phyloP scores from a whole-genome alignment of 495 filamentous ascomycete species.

The Podospora pseudopauciseta region DNA sequence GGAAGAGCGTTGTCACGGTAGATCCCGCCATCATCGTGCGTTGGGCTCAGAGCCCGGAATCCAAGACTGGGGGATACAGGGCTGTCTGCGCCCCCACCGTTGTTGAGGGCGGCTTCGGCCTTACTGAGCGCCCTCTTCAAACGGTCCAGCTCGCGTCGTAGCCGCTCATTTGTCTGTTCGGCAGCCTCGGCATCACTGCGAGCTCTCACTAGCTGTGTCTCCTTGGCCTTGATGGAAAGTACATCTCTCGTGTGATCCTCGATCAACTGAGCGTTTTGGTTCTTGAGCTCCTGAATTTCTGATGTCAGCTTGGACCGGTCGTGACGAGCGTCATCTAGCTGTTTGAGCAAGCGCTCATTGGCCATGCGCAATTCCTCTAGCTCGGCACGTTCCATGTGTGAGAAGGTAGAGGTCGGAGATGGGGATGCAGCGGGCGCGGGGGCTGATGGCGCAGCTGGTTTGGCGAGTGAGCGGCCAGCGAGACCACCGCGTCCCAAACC shows the following conservation, averaged over 20 bases:
- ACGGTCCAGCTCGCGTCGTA: constrained; percentile 85
- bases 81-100: constrained; percentile 38
- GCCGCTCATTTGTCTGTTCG: constrained; percentile 74
- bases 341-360: constrained; percentile 68
- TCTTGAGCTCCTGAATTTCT: constrained; percentile 82
- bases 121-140: constrained; percentile 71
- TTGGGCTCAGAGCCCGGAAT: constrained; percentile 40
- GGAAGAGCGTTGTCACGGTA: constrained; percentile 52
- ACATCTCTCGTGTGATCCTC: constrained; percentile 97
- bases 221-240: constrained; percentile 94
- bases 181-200: constrained; percentile 85
- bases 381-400: constrained; percentile 77
- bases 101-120: constrained; percentile 47
- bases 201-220: constrained; percentile 91
- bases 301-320: constrained; percentile 71
- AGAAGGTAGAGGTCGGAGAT: constrained; percentile 54
- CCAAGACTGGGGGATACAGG: constrained; percentile 35
- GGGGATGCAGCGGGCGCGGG: constrained; percentile 43
- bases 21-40: constrained; percentile 48
- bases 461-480: constrained; percentile 81
- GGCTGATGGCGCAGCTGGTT: constrained; percentile 52
- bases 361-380: constrained; percentile 82
- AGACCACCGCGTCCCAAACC: constrained; percentile 74
- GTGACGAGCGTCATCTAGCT: constrained; percentile 69
- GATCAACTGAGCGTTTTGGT: constrained; percentile 93